Evolutionary conservation across 805 yeast species (phyloP).

Genomic region (Kluyveromyces aestuarii): DNA sequence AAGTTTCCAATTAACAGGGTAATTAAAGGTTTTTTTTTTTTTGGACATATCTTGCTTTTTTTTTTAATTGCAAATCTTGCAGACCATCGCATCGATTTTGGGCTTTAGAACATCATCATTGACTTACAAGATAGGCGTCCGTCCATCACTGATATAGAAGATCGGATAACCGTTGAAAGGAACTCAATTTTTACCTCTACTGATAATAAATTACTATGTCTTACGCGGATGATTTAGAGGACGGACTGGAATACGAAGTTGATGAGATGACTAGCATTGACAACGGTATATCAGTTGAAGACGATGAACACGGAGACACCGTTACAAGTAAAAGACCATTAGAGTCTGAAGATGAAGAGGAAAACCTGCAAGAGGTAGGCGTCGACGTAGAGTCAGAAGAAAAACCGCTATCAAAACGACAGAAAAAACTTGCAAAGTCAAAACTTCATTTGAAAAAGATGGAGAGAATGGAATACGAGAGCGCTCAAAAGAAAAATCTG

Average conservation of each 20-base stretch:
- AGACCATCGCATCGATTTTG: too few species aligned
- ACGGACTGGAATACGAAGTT: slow-evolving; percentile 57
- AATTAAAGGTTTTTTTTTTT: too few species aligned
- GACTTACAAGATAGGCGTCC: neutral
- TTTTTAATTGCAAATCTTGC: too few species aligned
- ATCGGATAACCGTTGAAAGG: neutral
- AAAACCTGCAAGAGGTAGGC: slow-evolving; percentile 20
- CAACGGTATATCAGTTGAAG: slow-evolving; percentile 12
- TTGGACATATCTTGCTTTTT: too few species aligned
- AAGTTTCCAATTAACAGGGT: too few species aligned
- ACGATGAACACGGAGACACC: slow-evolving; percentile 11
- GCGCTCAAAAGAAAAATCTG: slow-evolving; percentile 44
- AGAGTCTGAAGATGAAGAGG: slow-evolving; percentile 6
- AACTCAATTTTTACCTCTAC: too few species aligned
- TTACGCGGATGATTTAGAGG: slow-evolving; percentile 67
- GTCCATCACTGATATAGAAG: too few species aligned
- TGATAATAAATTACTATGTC: slow-evolving; percentile 10
- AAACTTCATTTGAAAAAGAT: slow-evolving; percentile 57
- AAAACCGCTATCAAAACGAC: slow-evolving; percentile 21
- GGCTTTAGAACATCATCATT: too few species aligned
- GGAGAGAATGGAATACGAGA: slow-evolving; percentile 57
- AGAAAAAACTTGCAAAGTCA: slow-evolving; percentile 24
- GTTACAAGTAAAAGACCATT: neutral
- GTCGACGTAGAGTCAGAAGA: slow-evolving; percentile 18
- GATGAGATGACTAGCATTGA: slow-evolving; percentile 30